Base-by-base conservation (phyloP, 2,329 filamentous ascomycete genomes). In the Diaporthe helianthi region DNA sequence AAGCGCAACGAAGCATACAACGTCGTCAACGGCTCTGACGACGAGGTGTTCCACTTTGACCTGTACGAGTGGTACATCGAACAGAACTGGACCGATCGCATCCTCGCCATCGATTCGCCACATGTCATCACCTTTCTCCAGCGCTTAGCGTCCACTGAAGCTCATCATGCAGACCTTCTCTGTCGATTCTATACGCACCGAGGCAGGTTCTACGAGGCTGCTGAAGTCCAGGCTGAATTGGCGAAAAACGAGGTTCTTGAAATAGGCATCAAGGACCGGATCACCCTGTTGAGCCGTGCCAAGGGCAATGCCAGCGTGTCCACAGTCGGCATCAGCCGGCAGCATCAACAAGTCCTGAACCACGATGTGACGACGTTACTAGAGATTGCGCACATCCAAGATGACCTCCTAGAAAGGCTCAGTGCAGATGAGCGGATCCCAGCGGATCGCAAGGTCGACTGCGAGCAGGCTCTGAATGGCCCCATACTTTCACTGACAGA, bases 11-110 rank as follows among this genome's bases (percentile, higher is more conserved):
- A 99, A 81, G 95, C 96, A 0, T 97, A 98, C 80, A 88, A 90
- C 53, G 92, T 98, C 2, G 94, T 99, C 74, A 93, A 97, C 76
- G 88, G 87, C 69, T 97, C 95, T 0, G 87, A 91, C 17, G 96
- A 99, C 74, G 93, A 98, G 76, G 92, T 98, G 5, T 99, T 99
- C 83, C 92, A 98, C 78, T 97, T 93, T 71, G 93, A 93, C 75
- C 85, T 99, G n/a, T 99, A 98, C 78, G 94, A 98, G 76, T 99
- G 96, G 95, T 99, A 99, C 79, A 90, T 98, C 73, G 82, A 87
- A 66, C 90, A 94, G 78, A 91, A 92, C 22, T 94, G 93, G 89
- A 92, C 89, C 12, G 93, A 98, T 72, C 91, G 94, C 17, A 87
- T 99, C 33, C 87, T 99, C 41, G 89, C 91, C 44, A 93, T 96